A percentile compares a stretch with the other conserved stretches of the same genome.
These are phyloP conservation scores for Penicillium sp. DNA, from an alignment of 2,329 filamentous ascomycete species.

Conservation along the genomic window DNA sequence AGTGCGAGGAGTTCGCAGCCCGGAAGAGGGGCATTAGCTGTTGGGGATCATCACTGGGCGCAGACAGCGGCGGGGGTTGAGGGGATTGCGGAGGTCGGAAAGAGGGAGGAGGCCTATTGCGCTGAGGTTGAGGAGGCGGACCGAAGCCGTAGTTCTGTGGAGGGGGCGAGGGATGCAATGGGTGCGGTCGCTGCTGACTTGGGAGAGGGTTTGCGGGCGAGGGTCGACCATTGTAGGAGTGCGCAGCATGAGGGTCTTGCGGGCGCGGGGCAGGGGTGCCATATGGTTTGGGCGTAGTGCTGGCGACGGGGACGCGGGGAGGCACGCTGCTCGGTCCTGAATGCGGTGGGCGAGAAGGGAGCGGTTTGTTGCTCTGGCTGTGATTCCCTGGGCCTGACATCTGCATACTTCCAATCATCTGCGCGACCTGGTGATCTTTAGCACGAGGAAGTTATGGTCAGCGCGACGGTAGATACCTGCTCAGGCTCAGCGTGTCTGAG, in stretches of 20 bases:
- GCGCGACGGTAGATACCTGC: constrained; percentile 47
- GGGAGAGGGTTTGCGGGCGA: constrained; percentile 16
- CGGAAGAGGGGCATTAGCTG: constrained; percentile 80
- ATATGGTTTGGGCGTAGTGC: constrained; percentile 20
- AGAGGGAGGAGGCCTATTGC: constrained; percentile 54
- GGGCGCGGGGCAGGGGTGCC: constrained; percentile 16
- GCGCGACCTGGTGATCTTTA: constrained; percentile 40
- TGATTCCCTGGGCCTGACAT: constrained; percentile 25
- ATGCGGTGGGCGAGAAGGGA: constrained; percentile 25
- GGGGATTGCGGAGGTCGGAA: constrained; percentile 67
- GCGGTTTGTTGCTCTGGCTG: constrained; percentile 25
- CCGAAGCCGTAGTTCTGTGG: constrained; percentile 51
- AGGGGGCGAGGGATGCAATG: constrained; percentile 43
- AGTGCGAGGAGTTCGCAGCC: constrained; percentile 77
- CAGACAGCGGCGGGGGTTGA: constrained; percentile 50
- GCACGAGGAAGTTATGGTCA: background rate
- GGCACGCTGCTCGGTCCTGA: constrained; percentile 24
- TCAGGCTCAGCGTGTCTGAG: constrained; percentile 72
- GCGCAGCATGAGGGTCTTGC: constrained; percentile 14
- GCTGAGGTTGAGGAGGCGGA: constrained; percentile 53
- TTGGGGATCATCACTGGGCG: constrained; percentile 52
- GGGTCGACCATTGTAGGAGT: constrained; percentile 22
- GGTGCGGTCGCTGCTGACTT: constrained; percentile 28
- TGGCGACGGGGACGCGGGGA: constrained; percentile 27
- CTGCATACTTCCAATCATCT: constrained; percentile 42